These are phyloP conservation scores for Hordeum pubiflorum DNA, from an alignment of 202 grass and related monocot species.

Conservation along the genomic window DNA sequence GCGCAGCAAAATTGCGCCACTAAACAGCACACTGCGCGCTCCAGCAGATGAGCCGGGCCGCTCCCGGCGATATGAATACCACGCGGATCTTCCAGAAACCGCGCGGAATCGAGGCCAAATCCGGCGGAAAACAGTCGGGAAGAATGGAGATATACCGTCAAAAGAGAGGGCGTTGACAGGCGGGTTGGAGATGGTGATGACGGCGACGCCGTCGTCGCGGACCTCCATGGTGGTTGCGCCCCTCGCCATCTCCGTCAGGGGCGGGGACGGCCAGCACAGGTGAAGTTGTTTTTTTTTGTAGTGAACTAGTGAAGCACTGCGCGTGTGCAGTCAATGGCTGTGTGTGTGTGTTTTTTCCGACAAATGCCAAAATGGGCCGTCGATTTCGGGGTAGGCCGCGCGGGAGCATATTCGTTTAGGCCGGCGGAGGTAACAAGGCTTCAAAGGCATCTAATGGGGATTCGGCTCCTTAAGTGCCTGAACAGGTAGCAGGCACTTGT, in stretches of 20 bases:
- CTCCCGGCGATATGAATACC: not conserved
- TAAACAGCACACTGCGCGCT: not conserved
- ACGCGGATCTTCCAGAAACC: not conserved
- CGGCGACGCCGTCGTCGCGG: constrained; percentile 63
- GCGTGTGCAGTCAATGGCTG: too few species aligned
- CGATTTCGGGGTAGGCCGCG: too few species aligned
- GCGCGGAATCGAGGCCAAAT: not conserved
- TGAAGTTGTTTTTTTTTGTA: not conserved
- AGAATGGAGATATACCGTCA: constrained; percentile 29
- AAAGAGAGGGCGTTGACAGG: constrained; percentile 71
- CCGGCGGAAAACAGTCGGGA: not conserved
- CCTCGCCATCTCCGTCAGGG: constrained; percentile 21
- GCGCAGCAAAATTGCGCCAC: not conserved
- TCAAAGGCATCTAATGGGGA: too few species aligned
- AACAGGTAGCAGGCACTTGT: too few species aligned
- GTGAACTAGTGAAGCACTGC: not conserved
- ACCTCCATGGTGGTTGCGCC: constrained; percentile 68
- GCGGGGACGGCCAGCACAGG: not conserved
- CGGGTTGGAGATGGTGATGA: constrained; percentile 77
- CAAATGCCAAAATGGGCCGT: too few species aligned
- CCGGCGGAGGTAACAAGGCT: too few species aligned
- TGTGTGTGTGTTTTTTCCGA: too few species aligned
- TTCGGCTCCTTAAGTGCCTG: too few species aligned
- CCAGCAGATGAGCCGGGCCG: not conserved
- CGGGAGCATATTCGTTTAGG: too few species aligned